A percentile compares a stretch with the other conserved stretches of the same genome.
Conservation (phyloP, 225 moss, liverwort and hornwort genomes). For the Physcomitrellopsis africana region DNA sequence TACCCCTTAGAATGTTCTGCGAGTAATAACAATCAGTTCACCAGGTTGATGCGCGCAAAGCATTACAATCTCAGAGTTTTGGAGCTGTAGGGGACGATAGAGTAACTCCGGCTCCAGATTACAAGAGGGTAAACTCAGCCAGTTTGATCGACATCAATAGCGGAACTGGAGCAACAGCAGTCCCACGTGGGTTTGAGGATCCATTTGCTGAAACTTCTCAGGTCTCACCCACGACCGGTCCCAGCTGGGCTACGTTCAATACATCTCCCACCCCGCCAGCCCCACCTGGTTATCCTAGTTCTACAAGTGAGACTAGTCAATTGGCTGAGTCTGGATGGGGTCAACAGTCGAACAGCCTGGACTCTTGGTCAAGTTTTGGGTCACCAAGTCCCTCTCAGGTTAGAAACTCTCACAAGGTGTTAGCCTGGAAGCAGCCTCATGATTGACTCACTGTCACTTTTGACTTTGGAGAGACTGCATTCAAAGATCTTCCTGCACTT, state of each 20-base stretch:
- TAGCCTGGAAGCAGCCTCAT: conserved; percentile 14
- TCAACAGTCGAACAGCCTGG: conserved; percentile 28
- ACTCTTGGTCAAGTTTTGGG: conserved; percentile 59
- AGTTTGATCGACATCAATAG: conserved; percentile 89
- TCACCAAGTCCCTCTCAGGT: conserved; percentile 48
- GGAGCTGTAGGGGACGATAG: conserved; percentile 56
- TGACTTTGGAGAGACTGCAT: not conserved
- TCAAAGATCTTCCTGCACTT: not conserved
- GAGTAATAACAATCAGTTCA: too few species aligned
- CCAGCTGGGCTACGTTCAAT: conserved; percentile 92
- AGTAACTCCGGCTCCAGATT: conserved; percentile 37
- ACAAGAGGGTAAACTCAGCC: conserved; percentile 69
- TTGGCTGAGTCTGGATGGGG: conserved; percentile 81
- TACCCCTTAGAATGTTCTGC: too few species aligned
- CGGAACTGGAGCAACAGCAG: conserved; percentile 46
- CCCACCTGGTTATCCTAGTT: conserved; percentile 78
- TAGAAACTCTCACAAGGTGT: conserved; percentile 9
- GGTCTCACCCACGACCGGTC: conserved; percentile 44
- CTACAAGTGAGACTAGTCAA: conserved; percentile 47
- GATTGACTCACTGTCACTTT: not conserved
- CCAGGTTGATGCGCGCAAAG: not conserved
- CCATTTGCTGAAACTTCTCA: conserved; percentile 50
- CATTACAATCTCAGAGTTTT: conserved; percentile 41
- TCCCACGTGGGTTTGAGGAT: conserved; percentile 39
- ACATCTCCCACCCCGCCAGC: conserved; percentile 47